Base-by-base conservation (phyloP, 306 rosid genomes). In the Trichosanthes truncata region DNA sequence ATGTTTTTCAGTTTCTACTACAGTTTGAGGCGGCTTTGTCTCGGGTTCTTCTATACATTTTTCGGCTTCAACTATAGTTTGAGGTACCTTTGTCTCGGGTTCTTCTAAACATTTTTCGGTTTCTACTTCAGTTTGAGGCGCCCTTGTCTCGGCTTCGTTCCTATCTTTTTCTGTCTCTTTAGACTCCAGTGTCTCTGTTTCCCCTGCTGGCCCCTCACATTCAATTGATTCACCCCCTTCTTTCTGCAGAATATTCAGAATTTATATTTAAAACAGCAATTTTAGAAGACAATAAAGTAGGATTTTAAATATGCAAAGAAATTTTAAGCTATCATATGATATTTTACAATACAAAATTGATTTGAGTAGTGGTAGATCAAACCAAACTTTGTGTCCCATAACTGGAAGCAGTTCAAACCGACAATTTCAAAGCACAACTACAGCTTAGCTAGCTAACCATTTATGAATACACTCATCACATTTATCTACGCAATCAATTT, bases 231-330 rank as follows among this genome's bases (percentile, higher is more conserved):
- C 78, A 26, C 25, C 52, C 75, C 60, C 78, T 73, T 73, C 78
- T 73, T 73, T 73, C 78, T 73, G 78, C 41, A 73, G 41, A 48
- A 49, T 5, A 48, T 73, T 26, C 78, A 73, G 14, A 72, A 45
- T 6, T 45, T 13, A 46, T 18, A 10, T 45, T 71, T 12, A 41
- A 43, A 68, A 65, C n/a, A 63, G 8, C 5, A 36, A 36, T 66
- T 66, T 66, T 8, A 66, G 74, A 18, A 8, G 7, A 66, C 3
- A 3, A 11, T n/a, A n/a, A 45, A 40, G 35, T n/a, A 11, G 9
- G 52, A 71, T 12, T 71, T 12, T 43, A 56, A 66, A 43, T 71
- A 21, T 43, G 55, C 55, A 12, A 23, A 41, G n/a, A 43, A 17
- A 71, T 9, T 21, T 69, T 21, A 18, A 38, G 38, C 53, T 43